These are phyloP conservation scores for Lagerstroemia speciosa DNA, from an alignment of 345 rosid species.

Conservation along the genomic window DNA sequence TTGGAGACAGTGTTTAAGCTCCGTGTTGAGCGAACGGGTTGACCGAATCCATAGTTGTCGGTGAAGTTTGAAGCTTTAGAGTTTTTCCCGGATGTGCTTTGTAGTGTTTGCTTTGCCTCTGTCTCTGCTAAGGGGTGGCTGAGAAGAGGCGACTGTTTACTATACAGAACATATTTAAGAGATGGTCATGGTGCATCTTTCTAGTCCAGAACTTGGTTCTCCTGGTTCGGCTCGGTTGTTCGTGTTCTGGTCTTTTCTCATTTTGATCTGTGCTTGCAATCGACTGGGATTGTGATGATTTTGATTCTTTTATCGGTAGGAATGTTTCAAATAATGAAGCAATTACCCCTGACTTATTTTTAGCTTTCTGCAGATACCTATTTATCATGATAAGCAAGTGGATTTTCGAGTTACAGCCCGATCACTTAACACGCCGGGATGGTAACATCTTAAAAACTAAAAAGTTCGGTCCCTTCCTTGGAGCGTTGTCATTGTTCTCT, in stretches of 20 bases:
- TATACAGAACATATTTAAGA: neutral
- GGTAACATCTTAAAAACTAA: no score
- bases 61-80: neutral
- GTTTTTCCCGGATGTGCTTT: neutral
- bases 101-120: neutral
- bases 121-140: neutral
- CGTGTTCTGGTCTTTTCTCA: neutral
- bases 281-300: neutral
- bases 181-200: neutral
- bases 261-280: neutral
- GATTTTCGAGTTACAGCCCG: no score
- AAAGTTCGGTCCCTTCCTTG: no score
- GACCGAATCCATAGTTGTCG: conserved; percentile 8
- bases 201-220: neutral
- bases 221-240: neutral
- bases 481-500: no score
- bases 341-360: neutral
- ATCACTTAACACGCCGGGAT: no score
- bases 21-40: conserved; percentile 48
- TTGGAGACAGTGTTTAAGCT: conserved; percentile 73
- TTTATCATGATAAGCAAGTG: no score
- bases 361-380: neutral
- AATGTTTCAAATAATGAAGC: neutral
- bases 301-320: neutral
- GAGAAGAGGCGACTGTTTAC: neutral